Evolutionary conservation across 495 filamentous ascomycete genomes (phyloP), one percentile per base, ranked within the genome.

Genomic region (Lasiosphaeria hispida): DNA sequence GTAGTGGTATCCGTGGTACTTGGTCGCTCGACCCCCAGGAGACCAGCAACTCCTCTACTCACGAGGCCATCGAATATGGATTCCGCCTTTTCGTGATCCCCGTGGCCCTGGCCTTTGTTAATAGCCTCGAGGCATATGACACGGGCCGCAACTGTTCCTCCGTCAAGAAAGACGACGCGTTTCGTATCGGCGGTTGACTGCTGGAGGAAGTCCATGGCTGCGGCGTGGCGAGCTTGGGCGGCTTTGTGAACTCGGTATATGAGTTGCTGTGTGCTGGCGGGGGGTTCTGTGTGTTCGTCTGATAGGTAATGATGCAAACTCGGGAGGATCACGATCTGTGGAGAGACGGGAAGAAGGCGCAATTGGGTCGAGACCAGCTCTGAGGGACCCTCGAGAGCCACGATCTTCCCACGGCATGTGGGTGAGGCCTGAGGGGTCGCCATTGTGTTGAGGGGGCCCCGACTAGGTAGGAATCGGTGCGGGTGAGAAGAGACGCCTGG

Each of bases 341-440:
- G 64, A 2, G 78, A 82, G 10, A 66, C 69, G 14, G 80, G 80
- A 6, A 83, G 71, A 14, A 83, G 69, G 51, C 73, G 73, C 35
- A 83, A 64, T 55, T 83, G 80, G 19, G 77, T 78, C 41, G 77
- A 71, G 19, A 83, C 71, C 47, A 71, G 58, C 35, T 81, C 77
- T 17, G 63, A 53, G 30, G 75, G 69, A 2, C 80, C 80, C 57
- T 82, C 80, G 50, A 83, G 71, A 53, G 80, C 79, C 43, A 83
- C 68, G 60, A 83, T 64, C 60, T 69, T 77, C 30, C 80, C 80
- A 33, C 69, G 58, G 37, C 69, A 63, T 37, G 61, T 59, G 42
- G 61, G 39, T 37, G 33, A 37, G 37, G 19, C 51, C 10, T 18
- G 34, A 34, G 48, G 45, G 18, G 43, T 47, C 30, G 53, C 50